Percentiles rank a stretch among this genome's conserved stretches.
Conservation (phyloP, 192 early-diverging fungal genomes). For the Spinellus fusiger region DNA sequence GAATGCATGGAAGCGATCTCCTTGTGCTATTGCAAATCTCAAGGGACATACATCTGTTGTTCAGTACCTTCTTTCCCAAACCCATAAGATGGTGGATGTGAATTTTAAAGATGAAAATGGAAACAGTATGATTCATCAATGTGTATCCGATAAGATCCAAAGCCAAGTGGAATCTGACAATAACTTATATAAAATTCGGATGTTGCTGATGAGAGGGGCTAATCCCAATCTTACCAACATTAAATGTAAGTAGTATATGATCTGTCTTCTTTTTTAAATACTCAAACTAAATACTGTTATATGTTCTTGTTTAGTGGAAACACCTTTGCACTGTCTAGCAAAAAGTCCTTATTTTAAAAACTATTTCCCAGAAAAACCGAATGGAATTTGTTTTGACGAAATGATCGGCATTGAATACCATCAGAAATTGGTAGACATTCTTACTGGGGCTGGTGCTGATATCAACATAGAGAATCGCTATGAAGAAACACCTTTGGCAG, state of each 20-base stretch:
- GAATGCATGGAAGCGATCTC: conserved; percentile 47
- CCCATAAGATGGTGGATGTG: conserved; percentile 27
- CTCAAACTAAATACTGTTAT: no score
- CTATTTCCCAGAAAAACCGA: not conserved
- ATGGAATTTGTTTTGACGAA: conserved; percentile 6
- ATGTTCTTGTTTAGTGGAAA: conserved; percentile 6
- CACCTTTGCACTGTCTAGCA: conserved; percentile 10
- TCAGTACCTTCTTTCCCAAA: conserved; percentile 26
- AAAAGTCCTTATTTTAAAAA: not conserved
- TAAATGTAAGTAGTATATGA: conserved; percentile 28
- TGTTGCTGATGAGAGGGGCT: conserved; percentile 28
- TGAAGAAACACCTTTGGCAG: conserved; percentile 27
- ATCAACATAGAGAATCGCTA: conserved; percentile 1
- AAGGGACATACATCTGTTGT: conserved; percentile 48
- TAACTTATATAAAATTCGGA: conserved; percentile 11
- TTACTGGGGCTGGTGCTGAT: conserved; percentile 17
- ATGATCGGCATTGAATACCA: conserved; percentile 5
- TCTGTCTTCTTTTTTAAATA: no score
- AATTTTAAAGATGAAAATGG: conserved; percentile 46
- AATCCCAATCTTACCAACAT: conserved; percentile 31
- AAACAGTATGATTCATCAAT: conserved; percentile 39
- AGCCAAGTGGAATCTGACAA: conserved; percentile 23
- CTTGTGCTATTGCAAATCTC: conserved; percentile 44
- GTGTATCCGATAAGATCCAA: conserved; percentile 2
- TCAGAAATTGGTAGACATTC: not conserved